These are phyloP conservation scores for Russula olivacea DNA, from an alignment of 768 basidiomycete species.

Conservation along the genomic window DNA sequence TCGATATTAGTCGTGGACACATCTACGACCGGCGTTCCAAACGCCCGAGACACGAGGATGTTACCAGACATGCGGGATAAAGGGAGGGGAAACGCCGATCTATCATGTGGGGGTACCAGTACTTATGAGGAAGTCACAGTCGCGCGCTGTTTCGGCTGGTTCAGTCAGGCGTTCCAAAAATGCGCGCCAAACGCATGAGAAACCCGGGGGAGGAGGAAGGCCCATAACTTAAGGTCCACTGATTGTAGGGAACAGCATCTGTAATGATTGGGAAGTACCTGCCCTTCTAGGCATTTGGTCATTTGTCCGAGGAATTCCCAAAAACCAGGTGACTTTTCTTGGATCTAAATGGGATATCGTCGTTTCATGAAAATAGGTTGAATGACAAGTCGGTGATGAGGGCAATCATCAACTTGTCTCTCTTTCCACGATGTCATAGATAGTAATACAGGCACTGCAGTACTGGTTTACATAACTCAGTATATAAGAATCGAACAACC, in stretches of 20 bases:
- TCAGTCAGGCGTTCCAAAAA: neutral
- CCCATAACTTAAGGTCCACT: too few species aligned
- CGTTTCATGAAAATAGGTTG: neutral
- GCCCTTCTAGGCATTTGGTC: neutral
- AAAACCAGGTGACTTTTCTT: neutral
- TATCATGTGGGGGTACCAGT: neutral
- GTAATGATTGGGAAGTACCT: too few species aligned
- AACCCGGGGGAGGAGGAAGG: too few species aligned
- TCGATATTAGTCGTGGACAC: too few species aligned
- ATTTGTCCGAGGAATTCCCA: neutral
- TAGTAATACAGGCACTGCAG: too few species aligned
- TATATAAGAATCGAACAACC: too few species aligned
- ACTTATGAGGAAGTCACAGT: neutral
- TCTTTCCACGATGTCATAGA: neutral
- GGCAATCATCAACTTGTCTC: neutral
- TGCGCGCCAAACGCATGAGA: neutral
- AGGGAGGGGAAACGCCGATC: neutral
- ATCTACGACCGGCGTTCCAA: neutral
- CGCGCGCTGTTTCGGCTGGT: too few species aligned
- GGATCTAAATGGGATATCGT: neutral
- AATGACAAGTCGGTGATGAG: neutral
- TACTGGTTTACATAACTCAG: too few species aligned
- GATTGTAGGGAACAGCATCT: neutral
- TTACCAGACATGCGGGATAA: neutral
- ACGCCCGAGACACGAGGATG: neutral